Evolutionary conservation across 371 early-diverging fungal genomes (phyloP), one percentile per base, ranked within the genome.

Genomic region (Lichtheimia corymbifera): DNA sequence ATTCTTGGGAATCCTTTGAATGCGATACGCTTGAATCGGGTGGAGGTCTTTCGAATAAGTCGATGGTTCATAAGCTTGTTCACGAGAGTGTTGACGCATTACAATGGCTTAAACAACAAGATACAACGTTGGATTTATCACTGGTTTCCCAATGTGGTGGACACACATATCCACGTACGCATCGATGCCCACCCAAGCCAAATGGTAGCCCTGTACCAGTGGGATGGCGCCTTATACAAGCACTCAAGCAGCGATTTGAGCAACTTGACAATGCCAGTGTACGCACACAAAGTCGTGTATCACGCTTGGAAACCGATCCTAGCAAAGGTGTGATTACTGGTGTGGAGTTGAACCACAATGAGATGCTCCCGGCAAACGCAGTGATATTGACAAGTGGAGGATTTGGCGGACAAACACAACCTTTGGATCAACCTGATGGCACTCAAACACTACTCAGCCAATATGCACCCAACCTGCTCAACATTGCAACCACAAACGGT

Each of bases 401-500:
- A 2, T 72, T 70, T 58, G 71, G 59, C 18, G 70, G 79, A 9
- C 66, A 75, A 42, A 65, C 68, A 40, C 62, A 62, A 9, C 53
- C 30, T 15, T 18, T 35, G n/a, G 42, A 56, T 14, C 50, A 65
- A 17, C 53, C 42, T 7, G 76, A 77, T 55, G 66, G 65, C 4
- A 55, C 49, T 11, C 50, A 61, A 13, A 68, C 65, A 5, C 50
- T 83, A 0, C 56, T 86, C 50, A 65, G 69, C 24, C 64, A 78
- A 53, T 83, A 80, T 63, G 88, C 88, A 14, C 91, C 93, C 15
- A 80, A 87, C 40, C 64, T 89, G 18, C 69, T 72, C 27, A 70
- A 85, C 52, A 72, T 89, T 15, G 90, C 94, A 5, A 87, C 94
- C 12, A 93, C 93, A 18, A 93, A 93, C 70, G 94, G 93, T 20